Base-by-base conservation (phyloP, 2,329 filamentous ascomycete genomes). In the Leptographium wingfieldii region DNA sequence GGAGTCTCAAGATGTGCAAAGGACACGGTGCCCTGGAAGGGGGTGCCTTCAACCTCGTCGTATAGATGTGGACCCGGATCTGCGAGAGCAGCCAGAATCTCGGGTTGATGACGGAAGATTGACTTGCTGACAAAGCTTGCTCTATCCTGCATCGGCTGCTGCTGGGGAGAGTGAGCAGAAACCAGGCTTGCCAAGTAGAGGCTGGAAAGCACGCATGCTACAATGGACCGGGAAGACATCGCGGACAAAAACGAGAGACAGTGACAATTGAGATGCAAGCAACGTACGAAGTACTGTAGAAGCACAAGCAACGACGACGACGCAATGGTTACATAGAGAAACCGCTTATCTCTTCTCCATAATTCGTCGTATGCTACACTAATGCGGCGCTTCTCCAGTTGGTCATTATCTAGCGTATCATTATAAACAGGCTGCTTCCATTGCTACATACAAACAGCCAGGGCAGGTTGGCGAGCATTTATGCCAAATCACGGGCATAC, bases 1-100 rank as follows among this genome's bases (percentile, higher is more conserved):
- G 59, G 31, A 2, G 38, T 12, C 5, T 55, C 46, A 7, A 60
- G 51, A 40, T 60, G 59, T n/a, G 59, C 59, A 58, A 60, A 60
- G 9, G 51, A 57, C 9, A 40, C 59, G 16, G 58, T 48, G 22
- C 59, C 59, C n/a, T 58, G 29, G 27, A 55, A 60, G 31, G 59
- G 56, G 3, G 27, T 38, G 27, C 55, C 55, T 1, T 58, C 56
- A 1, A 49, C 16, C 31, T 57, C 55, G 5, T 54, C 49, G 48
- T 60, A 60, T 1, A 29, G 12, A 29, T 56, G 35, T n/a, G 25
- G 33, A 22, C 35, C 19, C 11, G 55, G 31, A 5, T n/a, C 16
- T 22, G 22, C 33, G n/a, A 43, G 33, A 5, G 33, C 27, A 10
- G 35, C 35, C 22, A 43, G 22, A 11, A n/a, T 14, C 3, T 56